These are phyloP conservation scores for Arachis monticola DNA, from an alignment of 331 rosid species.

Conservation along the genomic window DNA sequence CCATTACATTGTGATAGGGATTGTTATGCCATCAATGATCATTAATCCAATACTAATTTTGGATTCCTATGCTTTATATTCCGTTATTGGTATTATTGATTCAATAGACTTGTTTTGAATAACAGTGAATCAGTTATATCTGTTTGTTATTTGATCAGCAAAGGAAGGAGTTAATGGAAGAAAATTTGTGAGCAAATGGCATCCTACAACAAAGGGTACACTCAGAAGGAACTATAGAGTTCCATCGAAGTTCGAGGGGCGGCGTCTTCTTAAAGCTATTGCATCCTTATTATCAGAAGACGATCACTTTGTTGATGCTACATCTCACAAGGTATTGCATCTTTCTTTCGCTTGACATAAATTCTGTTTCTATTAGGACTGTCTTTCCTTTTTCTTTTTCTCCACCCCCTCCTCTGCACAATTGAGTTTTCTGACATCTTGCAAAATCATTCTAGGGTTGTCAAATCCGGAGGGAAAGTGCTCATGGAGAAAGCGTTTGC, in stretches of 20 bases:
- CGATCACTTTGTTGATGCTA: slow-evolving; percentile 82
- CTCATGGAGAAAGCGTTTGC: slow-evolving; percentile 95
- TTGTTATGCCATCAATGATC: background rate
- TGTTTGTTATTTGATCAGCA: slow-evolving; percentile 49
- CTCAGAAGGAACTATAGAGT: slow-evolving; percentile 84
- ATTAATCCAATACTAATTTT: background rate
- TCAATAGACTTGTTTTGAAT: background rate
- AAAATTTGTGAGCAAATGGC: slow-evolving; percentile 89
- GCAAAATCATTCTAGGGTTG: slow-evolving; percentile 66
- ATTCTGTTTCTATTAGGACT: background rate
- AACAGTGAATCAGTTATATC: slow-evolving; percentile 1
- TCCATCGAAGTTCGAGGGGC: slow-evolving; percentile 75
- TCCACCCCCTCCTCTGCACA: too few species aligned
- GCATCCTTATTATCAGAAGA: slow-evolving; percentile 86
- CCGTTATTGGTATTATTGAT: slow-evolving; percentile 5
- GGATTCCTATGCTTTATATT: background rate
- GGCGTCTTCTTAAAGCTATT: slow-evolving; percentile 74
- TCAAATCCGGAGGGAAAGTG: slow-evolving; percentile 86
- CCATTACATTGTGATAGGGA: background rate
- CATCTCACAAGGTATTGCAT: slow-evolving; percentile 82
- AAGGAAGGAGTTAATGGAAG: slow-evolving; percentile 64
- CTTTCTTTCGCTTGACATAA: background rate
- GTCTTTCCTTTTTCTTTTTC: too few species aligned
- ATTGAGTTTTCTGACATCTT: background rate
- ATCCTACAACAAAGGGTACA: slow-evolving; percentile 91